Conservation (phyloP, 2,329 filamentous ascomycete genomes). For the Aspergillus amoenus region DNA sequence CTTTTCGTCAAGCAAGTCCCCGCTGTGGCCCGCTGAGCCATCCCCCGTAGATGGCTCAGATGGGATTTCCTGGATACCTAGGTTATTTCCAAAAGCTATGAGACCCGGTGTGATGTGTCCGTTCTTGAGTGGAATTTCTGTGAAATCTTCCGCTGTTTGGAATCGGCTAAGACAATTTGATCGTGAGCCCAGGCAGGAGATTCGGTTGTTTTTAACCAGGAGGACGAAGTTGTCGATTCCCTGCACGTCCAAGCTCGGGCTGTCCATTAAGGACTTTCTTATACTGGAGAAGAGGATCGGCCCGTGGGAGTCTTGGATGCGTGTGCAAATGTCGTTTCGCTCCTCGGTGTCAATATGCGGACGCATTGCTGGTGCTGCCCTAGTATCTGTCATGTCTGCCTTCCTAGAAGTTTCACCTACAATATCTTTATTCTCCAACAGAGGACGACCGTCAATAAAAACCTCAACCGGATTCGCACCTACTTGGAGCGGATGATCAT, state of each 20-base stretch:
- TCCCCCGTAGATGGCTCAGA: slow-evolving; percentile 54
- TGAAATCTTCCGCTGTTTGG: background rate
- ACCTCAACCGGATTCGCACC: slow-evolving; percentile 62
- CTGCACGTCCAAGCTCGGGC: background rate
- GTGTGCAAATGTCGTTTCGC: background rate
- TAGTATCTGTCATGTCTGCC: background rate
- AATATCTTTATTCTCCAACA: background rate
- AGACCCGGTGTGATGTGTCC: slow-evolving; percentile 1
- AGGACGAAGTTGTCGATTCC: background rate
- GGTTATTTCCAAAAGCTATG: slow-evolving; percentile 34
- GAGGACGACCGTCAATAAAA: slow-evolving; percentile 58
- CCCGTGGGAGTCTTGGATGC: background rate
- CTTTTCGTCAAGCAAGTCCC: slow-evolving; percentile 1
- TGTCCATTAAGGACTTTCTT: background rate
- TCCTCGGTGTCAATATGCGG: background rate
- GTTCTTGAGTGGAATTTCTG: background rate
- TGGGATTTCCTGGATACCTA: slow-evolving; percentile 50
- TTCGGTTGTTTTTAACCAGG: background rate
- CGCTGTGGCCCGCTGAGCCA: slow-evolving; percentile 45
- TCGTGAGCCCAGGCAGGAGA: background rate
- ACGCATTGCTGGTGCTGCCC: background rate
- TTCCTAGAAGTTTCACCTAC: background rate
- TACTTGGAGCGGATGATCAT: slow-evolving; percentile 61
- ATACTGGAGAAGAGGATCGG: background rate
- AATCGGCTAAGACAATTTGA: background rate